These are phyloP conservation scores for Poronia punctata DNA, from an alignment of 495 filamentous ascomycete species.

Conservation along the genomic window DNA sequence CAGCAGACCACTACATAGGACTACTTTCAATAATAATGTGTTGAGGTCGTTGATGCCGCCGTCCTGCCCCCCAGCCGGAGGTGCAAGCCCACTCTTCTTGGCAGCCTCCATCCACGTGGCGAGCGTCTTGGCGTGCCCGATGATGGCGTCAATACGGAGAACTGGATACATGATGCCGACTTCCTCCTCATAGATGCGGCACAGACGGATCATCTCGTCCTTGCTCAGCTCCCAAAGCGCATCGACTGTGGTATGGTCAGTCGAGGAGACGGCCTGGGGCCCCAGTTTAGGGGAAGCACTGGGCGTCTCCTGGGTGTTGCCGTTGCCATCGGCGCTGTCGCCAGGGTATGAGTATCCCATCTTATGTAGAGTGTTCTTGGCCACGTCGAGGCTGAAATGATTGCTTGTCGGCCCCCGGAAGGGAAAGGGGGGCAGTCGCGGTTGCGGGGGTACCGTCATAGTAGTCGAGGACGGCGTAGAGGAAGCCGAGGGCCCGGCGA, in stretches of 20 bases:
- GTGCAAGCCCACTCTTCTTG: conserved; percentile 19
- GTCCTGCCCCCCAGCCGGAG: conserved; percentile 31
- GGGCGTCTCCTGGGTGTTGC: conserved; percentile 48
- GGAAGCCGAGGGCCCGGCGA: conserved; percentile 26
- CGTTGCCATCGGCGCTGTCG: conserved; percentile 54
- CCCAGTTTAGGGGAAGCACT: conserved; percentile 37
- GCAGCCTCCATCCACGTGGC: conserved; percentile 59
- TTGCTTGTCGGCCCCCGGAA: conserved; percentile 85
- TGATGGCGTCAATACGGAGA: conserved; percentile 59
- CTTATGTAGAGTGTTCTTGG: conserved; percentile 76
- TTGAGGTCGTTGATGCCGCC: conserved; percentile 61
- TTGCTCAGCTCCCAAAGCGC: conserved; percentile 67
- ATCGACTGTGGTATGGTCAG: conserved; percentile 46
- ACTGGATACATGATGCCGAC: conserved; percentile 84
- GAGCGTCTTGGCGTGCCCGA: conserved; percentile 56
- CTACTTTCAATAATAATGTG: conserved; percentile 67
- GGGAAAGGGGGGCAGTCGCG: conserved; percentile 57
- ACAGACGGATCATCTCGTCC: conserved; percentile 65
- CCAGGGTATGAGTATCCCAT: conserved; percentile 68
- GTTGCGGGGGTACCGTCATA: conserved; percentile 25
- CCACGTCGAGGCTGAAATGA: conserved; percentile 78
- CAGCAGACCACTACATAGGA: conserved; percentile 66
- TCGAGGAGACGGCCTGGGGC: conserved; percentile 28
- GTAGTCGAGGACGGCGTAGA: conserved; percentile 32
- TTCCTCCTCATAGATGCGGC: conserved; percentile 72